These are phyloP conservation scores for Glaciozyma antarctica DNA, from an alignment of 768 basidiomycete genomes.

Conservation along the genomic window DNA sequence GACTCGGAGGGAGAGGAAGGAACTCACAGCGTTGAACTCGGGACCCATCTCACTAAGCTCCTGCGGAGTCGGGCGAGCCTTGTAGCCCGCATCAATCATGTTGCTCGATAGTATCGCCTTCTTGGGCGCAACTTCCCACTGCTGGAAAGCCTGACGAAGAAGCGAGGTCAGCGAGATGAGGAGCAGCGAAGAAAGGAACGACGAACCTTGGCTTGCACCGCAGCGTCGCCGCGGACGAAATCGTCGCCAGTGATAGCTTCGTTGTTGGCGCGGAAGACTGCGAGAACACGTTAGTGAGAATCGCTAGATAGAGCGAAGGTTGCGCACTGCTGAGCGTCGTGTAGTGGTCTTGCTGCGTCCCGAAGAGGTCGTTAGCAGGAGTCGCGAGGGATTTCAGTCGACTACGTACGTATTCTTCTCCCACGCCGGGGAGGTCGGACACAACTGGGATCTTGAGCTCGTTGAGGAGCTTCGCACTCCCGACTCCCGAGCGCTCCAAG, in stretches of 20 bases:
- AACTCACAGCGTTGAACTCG: conserved; percentile 44
- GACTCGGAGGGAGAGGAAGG: neutral
- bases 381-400: too few relatives aligned
- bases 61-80: conserved; percentile 61
- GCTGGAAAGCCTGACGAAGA: conserved; percentile 46
- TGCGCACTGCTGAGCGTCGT: conserved; percentile 43
- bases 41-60: conserved; percentile 71
- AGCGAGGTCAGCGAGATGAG: neutral
- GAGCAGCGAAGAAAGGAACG: neutral
- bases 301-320: neutral
- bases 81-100: conserved; percentile 63
- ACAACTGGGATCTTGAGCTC: conserved; percentile 52
- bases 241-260: conserved; percentile 57
- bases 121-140: conserved; percentile 60
- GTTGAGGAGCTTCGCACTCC: conserved; percentile 49
- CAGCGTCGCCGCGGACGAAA: conserved; percentile 59
- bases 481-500: conserved; percentile 63
- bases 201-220: conserved; percentile 43
- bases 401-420: conserved; percentile 47
- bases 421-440: conserved; percentile 56
- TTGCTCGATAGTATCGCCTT: conserved; percentile 61
- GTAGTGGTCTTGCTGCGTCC: conserved; percentile 51
- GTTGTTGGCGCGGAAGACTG: conserved; percentile 59
- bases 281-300: conserved; percentile 7
- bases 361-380: neutral